Evolutionary conservation across 2,329 filamentous ascomycete species (phyloP), one percentile per base, ranked within the genome.

Genomic region (Sporothrix curviconia): DNA sequence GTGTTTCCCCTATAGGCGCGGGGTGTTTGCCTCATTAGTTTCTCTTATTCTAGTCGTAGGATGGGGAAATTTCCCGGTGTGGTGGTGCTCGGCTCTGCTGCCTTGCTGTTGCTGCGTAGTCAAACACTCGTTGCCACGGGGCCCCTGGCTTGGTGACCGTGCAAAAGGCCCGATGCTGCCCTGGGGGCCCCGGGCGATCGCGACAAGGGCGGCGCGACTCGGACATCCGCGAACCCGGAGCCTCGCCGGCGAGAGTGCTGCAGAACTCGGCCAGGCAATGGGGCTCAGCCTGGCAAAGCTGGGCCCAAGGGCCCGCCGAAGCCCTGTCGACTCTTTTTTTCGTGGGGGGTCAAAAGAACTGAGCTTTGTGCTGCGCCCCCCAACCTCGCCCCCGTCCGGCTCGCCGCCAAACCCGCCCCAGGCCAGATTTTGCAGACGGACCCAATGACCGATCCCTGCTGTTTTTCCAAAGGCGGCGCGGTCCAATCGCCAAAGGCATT

Each of bases 401-500:
- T 51, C 49, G 14, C 19, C 19, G 1, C 32, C 47, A 25, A 50
- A 50, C 3, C 12, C 47, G 9, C 47, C 47, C 47, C 47, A 50
- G 14, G 32, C 47, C n/a, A n/a, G n/a, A n/a, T n/a, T n/a, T n/a
- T n/a, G n/a, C n/a, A n/a, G n/a, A n/a, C n/a, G n/a, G n/a, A n/a
- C n/a, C n/a, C n/a, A n/a, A n/a, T n/a, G n/a, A n/a, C n/a, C n/a
- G n/a, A n/a, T n/a, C n/a, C 43, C 24, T 6, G 11, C 25, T 39
- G 28, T 6, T 4, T 3, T 4, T 28, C 12, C n/a, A n/a, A n/a
- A 24, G 40, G 69, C 1, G 67, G 60, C 4, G 68, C 50, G 2
- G 69, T 57, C 75, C 75, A 77, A 53, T 71, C 71, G 19, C 71
- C 70, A 56, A 71, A 68, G 2, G 65, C 68, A 52, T 69, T 68